Evolutionary conservation across 2,329 filamentous ascomycete genomes (phyloP), one percentile per base, ranked within the genome.

Genomic region (Alternaria infectoria): DNA sequence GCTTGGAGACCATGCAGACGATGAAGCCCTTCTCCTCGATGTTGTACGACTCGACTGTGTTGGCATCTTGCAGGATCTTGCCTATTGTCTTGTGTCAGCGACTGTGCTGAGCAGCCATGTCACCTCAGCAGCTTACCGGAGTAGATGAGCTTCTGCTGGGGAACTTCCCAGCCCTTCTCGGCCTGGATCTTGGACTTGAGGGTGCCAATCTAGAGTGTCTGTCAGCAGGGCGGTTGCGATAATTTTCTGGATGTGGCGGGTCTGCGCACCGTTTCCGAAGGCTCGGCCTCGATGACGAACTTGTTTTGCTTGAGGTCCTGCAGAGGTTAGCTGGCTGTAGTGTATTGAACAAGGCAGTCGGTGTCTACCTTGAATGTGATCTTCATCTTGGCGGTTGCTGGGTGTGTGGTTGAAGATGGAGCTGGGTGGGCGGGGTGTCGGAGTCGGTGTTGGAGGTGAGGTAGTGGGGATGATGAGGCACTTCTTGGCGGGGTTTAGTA

Each of bases 11-110:
- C 90, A 99, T 97, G 85, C 96, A 99, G 65, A 99, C 96, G 75
- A 99, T 93, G 81, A 98, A 99, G 40, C 96, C 96, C 87, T 98
- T 99, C 87, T 98, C 96, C 83, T 99, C 95, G 68, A 99, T 98
- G 83, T 93, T 97, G 86, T 98, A 98, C 44, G 92, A 94, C 81
- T 93, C 93, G 73, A 99, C 92, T 3, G 94, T 97, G 79, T 97
- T 96, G 66, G 93, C 93, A 91, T 99, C 95, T 83, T 97, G 95
- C 70, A 99, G 86, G 74, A 99, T 98, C 86, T 99, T 99, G 84
- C 96, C 94, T 97, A 74, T 60, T 51, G 45, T 28, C 36, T 61
- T 36, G 55, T 40, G 70, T 74, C 65, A 79, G 70, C 68, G 74
- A 51, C 64, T 68, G 72, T 74, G 49, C 63, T 68, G 71, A 51